Evolutionary conservation across 176 grass and related monocot genomes (phyloP).

Genomic region (Poa annua): DNA sequence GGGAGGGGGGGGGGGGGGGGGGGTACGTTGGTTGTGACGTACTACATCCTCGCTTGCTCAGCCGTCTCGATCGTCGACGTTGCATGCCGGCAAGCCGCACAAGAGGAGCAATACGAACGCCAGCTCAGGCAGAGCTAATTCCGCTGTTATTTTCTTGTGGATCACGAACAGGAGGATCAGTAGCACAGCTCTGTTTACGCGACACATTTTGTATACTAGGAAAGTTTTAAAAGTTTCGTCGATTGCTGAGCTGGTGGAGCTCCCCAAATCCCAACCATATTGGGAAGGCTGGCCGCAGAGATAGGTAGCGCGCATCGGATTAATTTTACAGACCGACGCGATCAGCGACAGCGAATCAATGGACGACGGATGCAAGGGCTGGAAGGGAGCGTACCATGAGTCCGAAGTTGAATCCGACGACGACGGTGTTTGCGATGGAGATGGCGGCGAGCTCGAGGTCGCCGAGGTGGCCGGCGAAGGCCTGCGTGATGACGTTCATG

Average conservation of each 20-base stretch:
- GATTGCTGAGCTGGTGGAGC: not conserved
- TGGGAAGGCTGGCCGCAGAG: not conserved
- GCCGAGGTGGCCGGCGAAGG: conserved; percentile 94
- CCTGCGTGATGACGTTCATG: conserved; percentile 98
- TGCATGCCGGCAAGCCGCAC: no score
- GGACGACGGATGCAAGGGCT: no score
- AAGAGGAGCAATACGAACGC: no score
- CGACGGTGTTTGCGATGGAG: conserved; percentile 91
- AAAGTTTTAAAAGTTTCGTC: not conserved
- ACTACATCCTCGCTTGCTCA: not conserved
- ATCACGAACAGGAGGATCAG: no score
- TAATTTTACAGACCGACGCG: no score
- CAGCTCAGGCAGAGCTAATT: no score
- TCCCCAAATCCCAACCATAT: not conserved
- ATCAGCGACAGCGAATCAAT: no score
- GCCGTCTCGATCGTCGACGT: no score
- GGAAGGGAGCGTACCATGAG: conserved; percentile 57
- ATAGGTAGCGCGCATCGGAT: not conserved
- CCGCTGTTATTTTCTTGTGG: no score
- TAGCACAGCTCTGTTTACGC: no score
- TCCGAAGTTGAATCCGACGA: conserved; percentile 94
- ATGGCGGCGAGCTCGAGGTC: conserved; percentile 95
- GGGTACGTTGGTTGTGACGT: not conserved
- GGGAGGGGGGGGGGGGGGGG: not conserved
- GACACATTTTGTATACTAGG: no score